Base-by-base conservation (phyloP, 2,329 filamentous ascomycete genomes). In the Calonectria pteridis region DNA sequence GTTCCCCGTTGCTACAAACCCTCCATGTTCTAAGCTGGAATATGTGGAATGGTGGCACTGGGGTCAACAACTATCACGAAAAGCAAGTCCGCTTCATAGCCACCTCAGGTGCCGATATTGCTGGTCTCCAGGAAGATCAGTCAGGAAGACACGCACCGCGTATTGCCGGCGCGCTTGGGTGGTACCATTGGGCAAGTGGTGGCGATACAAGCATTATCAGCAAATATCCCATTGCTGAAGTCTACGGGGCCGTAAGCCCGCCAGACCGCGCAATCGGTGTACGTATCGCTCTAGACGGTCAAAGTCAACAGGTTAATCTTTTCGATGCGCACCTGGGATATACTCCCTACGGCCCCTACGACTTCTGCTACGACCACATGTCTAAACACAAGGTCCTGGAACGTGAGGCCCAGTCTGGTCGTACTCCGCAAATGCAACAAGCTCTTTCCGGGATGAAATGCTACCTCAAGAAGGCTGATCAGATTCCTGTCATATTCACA, bases 281-380 rank as follows among this genome's bases (percentile, higher is more conserved):
- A 4, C 55, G 55, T 7, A 62, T 62, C 18, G 55, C 55, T 62
- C 33, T 62, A 1, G 55, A 62, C 35, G 55, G 55, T 13, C 18
- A 62, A 16, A 9, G 26, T 28, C 55, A 62, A 28, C 55, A 62
- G 13, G 23, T 62, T 7, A 62, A 62, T 6, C 55, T 62, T 37
- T 62, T 26, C 9, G 55, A 62, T 14, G 55, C 55, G 9, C 55
- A 62, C 16, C 26, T 62, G 3, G 55, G 55, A 13, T 62, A 62
- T 28, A 62, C 26, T 14, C 55, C 55, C 2, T 62, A 62, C 18
- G 55, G 55, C 6, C 55, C 55, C 6, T 62, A 62, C 14, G 55
- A 62, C n/a, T 62, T 62, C 23, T 62, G 55, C 55, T 62, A 62
- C 26, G 55, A 62, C n/a, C 55, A 62, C 55, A 62, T 62, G 55